Evolutionary conservation across 192 early-diverging fungal species (phyloP).

Genomic region (Coemansia sp.): DNA sequence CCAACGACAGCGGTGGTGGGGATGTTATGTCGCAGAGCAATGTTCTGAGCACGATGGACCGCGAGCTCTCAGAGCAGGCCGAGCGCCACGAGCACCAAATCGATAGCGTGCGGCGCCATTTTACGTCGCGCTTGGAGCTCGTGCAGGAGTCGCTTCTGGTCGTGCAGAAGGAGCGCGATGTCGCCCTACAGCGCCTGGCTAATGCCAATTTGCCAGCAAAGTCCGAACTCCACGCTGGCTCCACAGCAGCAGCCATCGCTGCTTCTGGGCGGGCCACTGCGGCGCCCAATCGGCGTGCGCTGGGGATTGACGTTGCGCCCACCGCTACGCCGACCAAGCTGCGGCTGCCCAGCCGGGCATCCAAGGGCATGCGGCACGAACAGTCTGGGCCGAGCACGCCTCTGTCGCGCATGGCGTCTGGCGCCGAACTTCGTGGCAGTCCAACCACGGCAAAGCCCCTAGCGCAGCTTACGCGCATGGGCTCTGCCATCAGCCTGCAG

Average conservation of each 20-base stretch:
- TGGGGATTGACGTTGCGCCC: slow-evolving; percentile 14
- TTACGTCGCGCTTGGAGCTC: slow-evolving; percentile 47
- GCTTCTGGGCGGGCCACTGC: not conserved
- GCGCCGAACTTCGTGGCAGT: slow-evolving; percentile 8
- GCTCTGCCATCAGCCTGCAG: not conserved
- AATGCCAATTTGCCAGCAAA: slow-evolving; percentile 12
- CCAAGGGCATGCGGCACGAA: slow-evolving; percentile 12
- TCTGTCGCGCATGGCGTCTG: slow-evolving; percentile 16
- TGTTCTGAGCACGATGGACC: slow-evolving; percentile 43
- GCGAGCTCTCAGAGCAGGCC: slow-evolving; percentile 49
- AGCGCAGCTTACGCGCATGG: not conserved
- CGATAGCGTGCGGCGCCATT: slow-evolving; percentile 45
- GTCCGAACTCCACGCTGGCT: not conserved
- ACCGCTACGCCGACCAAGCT: slow-evolving; percentile 17
- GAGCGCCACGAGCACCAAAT: slow-evolving; percentile 53
- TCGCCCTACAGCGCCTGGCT: slow-evolving; percentile 39
- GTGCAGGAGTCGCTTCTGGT: slow-evolving; percentile 39
- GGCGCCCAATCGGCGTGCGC: slow-evolving; percentile 5
- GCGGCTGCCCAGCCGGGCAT: slow-evolving; percentile 33
- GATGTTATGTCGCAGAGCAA: slow-evolving; percentile 36
- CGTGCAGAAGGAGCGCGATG: slow-evolving; percentile 49
- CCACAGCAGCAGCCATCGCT: not conserved
- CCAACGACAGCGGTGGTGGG: not conserved
- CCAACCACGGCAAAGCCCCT: not conserved
- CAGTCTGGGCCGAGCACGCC: slow-evolving; percentile 1